Evolutionary conservation across 371 early-diverging fungal species (phyloP).

Genomic region (Mucor piriformis): DNA sequence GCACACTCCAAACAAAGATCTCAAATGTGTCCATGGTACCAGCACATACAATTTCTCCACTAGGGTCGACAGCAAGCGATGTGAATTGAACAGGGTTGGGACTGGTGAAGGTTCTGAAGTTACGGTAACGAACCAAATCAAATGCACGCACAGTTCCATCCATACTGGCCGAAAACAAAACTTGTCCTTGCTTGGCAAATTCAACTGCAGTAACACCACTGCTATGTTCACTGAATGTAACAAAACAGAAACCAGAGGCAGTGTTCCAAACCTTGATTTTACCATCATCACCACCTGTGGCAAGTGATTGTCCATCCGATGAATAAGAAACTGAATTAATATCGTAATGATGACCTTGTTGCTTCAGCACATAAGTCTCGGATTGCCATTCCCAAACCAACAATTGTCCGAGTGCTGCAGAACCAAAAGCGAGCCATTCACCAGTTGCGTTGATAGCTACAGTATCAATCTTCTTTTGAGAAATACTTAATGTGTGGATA

Average conservation of each 20-base stretch:
- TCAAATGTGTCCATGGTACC: conserved; percentile 96
- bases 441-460: conserved; percentile 88
- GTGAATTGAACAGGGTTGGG: conserved; percentile 97
- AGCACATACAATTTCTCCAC: conserved; percentile 96
- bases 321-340: conserved; percentile 91
- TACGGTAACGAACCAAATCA: conserved; percentile 95
- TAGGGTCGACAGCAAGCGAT: conserved; percentile 91
- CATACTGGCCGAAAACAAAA: conserved; percentile 91
- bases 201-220: conserved; percentile 83
- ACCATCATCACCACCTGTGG: conserved; percentile 96
- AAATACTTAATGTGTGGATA: conserved; percentile 91
- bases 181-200: conserved; percentile 90
- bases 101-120: conserved; percentile 95
- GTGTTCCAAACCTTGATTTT: conserved; percentile 98
- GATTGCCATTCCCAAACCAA: conserved; percentile 99
- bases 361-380: conserved; percentile 96
- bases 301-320: conserved; percentile 92
- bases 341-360: conserved; percentile 96
- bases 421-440: conserved; percentile 98
- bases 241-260: conserved; percentile 93
- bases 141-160: conserved; percentile 98
- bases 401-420: conserved; percentile 89
- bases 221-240: conserved; percentile 94
- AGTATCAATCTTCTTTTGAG: conserved; percentile 89
- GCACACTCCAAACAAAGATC: conserved; percentile 96